These are phyloP conservation scores for Verticillium nonalfalfae DNA, from an alignment of 2,329 filamentous ascomycete species.

Conservation along the genomic window DNA sequence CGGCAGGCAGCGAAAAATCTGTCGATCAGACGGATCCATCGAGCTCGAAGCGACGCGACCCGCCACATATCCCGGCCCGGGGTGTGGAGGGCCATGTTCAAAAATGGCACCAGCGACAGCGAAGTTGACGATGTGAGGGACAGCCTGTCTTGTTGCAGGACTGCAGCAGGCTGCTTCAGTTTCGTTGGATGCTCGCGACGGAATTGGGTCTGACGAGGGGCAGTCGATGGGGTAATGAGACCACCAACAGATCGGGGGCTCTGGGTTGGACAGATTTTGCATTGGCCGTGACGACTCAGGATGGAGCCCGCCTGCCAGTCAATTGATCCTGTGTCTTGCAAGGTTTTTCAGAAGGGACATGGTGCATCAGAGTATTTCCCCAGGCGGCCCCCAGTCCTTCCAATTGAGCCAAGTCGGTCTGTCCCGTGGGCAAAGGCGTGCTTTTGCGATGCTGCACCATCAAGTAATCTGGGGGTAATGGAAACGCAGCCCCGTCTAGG, in stretches of 20 bases:
- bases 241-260: neutral
- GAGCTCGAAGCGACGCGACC: neutral
- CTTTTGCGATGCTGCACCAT: slow-evolving; percentile 9
- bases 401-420: neutral
- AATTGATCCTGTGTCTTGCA: neutral
- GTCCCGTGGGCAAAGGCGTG: slow-evolving; percentile 8
- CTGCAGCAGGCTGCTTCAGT: neutral
- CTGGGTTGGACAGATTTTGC: neutral
- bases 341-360: neutral
- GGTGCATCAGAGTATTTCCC: neutral
- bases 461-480: slow-evolving; percentile 16
- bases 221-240: neutral
- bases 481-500: slow-evolving; percentile 6
- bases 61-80: neutral
- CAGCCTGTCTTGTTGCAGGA: neutral
- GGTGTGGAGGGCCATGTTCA: neutral
- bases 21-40: neutral
- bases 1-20: neutral
- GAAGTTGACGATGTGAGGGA: neutral
- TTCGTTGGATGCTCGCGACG: neutral
- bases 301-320: neutral
- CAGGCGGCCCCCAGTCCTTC: neutral
- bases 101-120: neutral
- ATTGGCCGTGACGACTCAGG: neutral
- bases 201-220: neutral